These are phyloP conservation scores for Asterionellopsis glacialis DNA, from an alignment of 108 stramenopile species.

Conservation along the genomic window DNA sequence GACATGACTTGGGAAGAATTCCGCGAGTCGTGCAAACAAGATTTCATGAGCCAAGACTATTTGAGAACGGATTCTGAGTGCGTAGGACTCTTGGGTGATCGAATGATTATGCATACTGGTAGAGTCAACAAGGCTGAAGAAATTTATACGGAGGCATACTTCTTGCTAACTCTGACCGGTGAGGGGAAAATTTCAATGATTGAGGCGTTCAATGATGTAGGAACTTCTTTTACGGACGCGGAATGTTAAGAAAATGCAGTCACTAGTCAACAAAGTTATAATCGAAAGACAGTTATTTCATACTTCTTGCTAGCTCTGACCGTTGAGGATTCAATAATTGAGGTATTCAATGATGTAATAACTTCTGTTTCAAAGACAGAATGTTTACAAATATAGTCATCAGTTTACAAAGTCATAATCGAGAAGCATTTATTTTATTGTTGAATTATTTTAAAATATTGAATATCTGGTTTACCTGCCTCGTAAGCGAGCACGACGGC, in stretches of 20 bases:
- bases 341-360: too few relatives aligned
- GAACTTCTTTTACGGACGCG: not conserved
- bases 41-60: conserved; percentile 9
- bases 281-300: too few relatives aligned
- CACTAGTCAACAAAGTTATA: too few relatives aligned
- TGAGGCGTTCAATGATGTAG: conserved; percentile 2
- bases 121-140: conserved; percentile 7
- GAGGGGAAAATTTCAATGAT: conserved; percentile 5
- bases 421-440: too few relatives aligned
- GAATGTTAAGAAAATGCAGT: too few relatives aligned
- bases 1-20: conserved; percentile 7
- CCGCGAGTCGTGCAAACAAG: not conserved
- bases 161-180: conserved; percentile 2
- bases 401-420: too few relatives aligned
- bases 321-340: too few relatives aligned
- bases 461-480: too few relatives aligned
- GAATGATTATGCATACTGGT: conserved; percentile 7
- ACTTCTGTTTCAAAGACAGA: too few relatives aligned
- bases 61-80: conserved; percentile 10
- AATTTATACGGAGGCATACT: not conserved
- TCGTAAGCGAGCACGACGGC: conserved; percentile 11
- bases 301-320: too few relatives aligned
- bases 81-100: conserved; percentile 7
- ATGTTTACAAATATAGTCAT: too few relatives aligned
- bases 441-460: too few relatives aligned